Evolutionary conservation across 768 basidiomycete species (phyloP), one percentile per base, ranked within the genome.

Genomic region (Amanita brunnescens): DNA sequence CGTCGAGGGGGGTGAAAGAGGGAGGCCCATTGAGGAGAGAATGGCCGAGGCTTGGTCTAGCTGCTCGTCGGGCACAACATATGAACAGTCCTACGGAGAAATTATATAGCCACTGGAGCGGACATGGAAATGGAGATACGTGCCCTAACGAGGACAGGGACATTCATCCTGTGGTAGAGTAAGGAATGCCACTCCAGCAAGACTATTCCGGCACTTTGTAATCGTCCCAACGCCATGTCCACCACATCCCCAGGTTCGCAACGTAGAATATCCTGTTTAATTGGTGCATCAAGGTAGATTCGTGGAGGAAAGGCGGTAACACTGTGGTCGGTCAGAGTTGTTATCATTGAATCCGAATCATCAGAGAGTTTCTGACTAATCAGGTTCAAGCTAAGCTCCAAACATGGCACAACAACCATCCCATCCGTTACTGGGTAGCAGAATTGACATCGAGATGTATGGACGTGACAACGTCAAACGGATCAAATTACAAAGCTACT

Each of bases 171-270:
- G 33, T 55, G 41, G 43, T 61, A 64, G 29, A 67, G 52, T 21
- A 61, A 42, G 10, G 63, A 40, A 13, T 56, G 47, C 63, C 62
- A 65, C 53, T 65, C 65, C n/a, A 63, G 52, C 37, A 59, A 52
- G 47, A 59, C 32, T 35, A 65, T 41, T 32, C 58, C 56, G 8
- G 35, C 47, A 5, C 45, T 52, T 47, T 63, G 58, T 29, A 65
- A 54, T 23, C 40, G 46, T 16, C 54, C 42, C 41, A 65, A 50
- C 13, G 62, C 64, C 32, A 60, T 54, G 57, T 64, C 63, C 47
- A 67, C 59, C 39, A 64, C 49, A 44, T 55, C 56, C 33, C 52
- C 59, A 12, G 59, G 58, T 20, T 55, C 47, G 13, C 49, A 26
- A 45, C 58, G 57, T 23, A 62, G 47, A 49, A 49, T 49, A 29